phyloP scores from a whole-genome alignment of 2,329 filamentous ascomycete species.

The Chrysoporthe deuterocubensis region DNA sequence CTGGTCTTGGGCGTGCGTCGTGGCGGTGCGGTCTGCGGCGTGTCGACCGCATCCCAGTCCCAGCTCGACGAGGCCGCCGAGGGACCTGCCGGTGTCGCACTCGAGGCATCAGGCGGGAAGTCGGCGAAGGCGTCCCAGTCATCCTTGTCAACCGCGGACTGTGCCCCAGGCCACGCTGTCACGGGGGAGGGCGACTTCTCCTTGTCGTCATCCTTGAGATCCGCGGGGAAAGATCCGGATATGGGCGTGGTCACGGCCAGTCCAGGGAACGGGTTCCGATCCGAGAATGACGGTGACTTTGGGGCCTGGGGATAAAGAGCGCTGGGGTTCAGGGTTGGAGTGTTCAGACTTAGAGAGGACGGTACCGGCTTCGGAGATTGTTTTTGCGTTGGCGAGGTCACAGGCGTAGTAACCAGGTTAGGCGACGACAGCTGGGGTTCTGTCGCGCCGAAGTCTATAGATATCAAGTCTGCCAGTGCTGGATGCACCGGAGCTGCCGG shows the following conservation, averaged over 20 bases:
- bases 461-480: slow-evolving; percentile 43
- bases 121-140: slow-evolving; percentile 60
- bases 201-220: slow-evolving; percentile 38
- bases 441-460: slow-evolving; percentile 26
- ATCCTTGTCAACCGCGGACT: slow-evolving; percentile 39
- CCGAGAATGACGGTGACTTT: slow-evolving; percentile 52
- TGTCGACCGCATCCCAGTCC: slow-evolving; percentile 55
- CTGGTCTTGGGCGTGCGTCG: slow-evolving; percentile 27
- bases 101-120: slow-evolving; percentile 36
- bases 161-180: slow-evolving; percentile 31
- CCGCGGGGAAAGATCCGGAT: slow-evolving; percentile 34
- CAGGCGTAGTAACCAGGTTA: slow-evolving; percentile 38
- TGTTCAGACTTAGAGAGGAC: slow-evolving; percentile 36
- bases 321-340: slow-evolving; percentile 29
- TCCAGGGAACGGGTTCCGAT: slow-evolving; percentile 54
- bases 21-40: slow-evolving; percentile 30
- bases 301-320: slow-evolving; percentile 49
- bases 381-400: slow-evolving; percentile 35
- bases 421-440: slow-evolving; percentile 12
- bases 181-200: slow-evolving; percentile 36
- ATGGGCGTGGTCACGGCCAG: slow-evolving; percentile 47
- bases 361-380: slow-evolving; percentile 38
- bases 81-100: slow-evolving; percentile 28
- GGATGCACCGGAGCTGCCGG: slow-evolving; percentile 32
- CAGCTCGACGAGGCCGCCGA: slow-evolving; percentile 41